Evolutionary conservation across 1,284 basidiomycete species (phyloP).

Genomic region (Marasmius fiardii): DNA sequence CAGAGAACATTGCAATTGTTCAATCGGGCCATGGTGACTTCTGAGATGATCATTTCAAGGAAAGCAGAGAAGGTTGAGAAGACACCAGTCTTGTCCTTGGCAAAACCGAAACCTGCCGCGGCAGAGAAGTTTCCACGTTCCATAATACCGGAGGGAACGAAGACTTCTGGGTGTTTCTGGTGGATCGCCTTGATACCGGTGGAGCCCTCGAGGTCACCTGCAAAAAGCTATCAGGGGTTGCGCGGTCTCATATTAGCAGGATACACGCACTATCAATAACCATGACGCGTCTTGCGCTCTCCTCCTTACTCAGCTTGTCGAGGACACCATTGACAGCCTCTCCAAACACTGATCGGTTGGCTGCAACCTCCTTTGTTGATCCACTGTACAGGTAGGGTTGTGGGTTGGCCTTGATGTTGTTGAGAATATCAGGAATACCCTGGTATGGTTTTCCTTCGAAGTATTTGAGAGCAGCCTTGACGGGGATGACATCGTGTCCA

Average conservation of each 20-base stretch:
- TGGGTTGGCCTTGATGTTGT: slow-evolving; percentile 59
- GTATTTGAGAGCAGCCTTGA: slow-evolving; percentile 74
- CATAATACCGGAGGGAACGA: slow-evolving; percentile 81
- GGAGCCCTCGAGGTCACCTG: slow-evolving; percentile 81
- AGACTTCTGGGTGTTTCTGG: slow-evolving; percentile 84
- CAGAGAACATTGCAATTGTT: slow-evolving; percentile 83
- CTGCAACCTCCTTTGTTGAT: slow-evolving; percentile 68
- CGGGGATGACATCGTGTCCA: slow-evolving; percentile 80
- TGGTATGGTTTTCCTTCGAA: slow-evolving; percentile 63
- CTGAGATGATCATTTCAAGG: slow-evolving; percentile 84
- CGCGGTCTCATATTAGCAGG: neutral
- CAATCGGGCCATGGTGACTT: slow-evolving; percentile 86
- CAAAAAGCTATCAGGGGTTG: slow-evolving; percentile 6
- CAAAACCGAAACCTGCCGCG: slow-evolving; percentile 84
- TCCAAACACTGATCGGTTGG: slow-evolving; percentile 79
- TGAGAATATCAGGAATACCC: slow-evolving; percentile 53
- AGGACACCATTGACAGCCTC: slow-evolving; percentile 78
- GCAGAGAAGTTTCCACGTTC: slow-evolving; percentile 81
- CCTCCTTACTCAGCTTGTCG: slow-evolving; percentile 70
- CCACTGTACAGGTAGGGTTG: slow-evolving; percentile 64
- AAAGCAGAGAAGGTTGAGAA: slow-evolving; percentile 89
- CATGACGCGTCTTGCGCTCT: slow-evolving; percentile 76
- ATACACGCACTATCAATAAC: slow-evolving; percentile 73
- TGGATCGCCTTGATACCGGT: slow-evolving; percentile 84
- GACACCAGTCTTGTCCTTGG: slow-evolving; percentile 69